Base-by-base conservation (phyloP, 2,329 filamentous ascomycete genomes). In the Parafenestella ontariensis region DNA sequence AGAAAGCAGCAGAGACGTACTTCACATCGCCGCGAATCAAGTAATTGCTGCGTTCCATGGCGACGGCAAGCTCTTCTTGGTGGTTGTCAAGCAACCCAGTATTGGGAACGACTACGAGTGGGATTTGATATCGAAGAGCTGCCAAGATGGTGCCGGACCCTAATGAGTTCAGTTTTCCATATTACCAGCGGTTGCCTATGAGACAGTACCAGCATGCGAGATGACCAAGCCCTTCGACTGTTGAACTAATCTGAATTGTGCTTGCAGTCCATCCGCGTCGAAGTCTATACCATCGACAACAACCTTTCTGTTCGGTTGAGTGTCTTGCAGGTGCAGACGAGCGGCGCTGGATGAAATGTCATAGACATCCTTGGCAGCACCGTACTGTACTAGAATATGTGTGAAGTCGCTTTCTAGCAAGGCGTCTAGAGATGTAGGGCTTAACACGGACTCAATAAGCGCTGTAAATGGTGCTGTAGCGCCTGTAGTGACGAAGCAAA, bases 101-200 rank as follows among this genome's bases (percentile, higher is more conserved):
- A 73, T 99, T 99, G 2, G 94, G 90, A 2, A 99, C 92, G 0
- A 96, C 91, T 45, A 99, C 84, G n/a, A 98, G 79, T 2, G 91
- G 88, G 0, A 92, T 80, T 13, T 86, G 85, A 47, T 90, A 79
- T 39, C 90, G 86, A 58, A 96, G 85, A 0, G 88, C 91, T 72
- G 93, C 92, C 0, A 98, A 82, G 24, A 98, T 92, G 3, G 91
- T 92, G 8, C 95, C 95, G 11, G 94, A 93, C 15, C 94, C 93
- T 96, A 46, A 15, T 24, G n/a, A 7, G 31, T 37, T 61, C 24
- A 62, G 48, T 40, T 46, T 15, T 33, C 42, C 11, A 5, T 47
- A 11, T 17, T 8, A 26, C 9, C 26, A 37, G 17, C 9, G 11
- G 26, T 24, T 29, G 5, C 8, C 10, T 33, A 29, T 41, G 26